Percentiles rank a stretch among this genome's conserved stretches.
Evolutionary conservation across 768 basidiomycete genomes (phyloP).

Genomic region (Mycena pura): DNA sequence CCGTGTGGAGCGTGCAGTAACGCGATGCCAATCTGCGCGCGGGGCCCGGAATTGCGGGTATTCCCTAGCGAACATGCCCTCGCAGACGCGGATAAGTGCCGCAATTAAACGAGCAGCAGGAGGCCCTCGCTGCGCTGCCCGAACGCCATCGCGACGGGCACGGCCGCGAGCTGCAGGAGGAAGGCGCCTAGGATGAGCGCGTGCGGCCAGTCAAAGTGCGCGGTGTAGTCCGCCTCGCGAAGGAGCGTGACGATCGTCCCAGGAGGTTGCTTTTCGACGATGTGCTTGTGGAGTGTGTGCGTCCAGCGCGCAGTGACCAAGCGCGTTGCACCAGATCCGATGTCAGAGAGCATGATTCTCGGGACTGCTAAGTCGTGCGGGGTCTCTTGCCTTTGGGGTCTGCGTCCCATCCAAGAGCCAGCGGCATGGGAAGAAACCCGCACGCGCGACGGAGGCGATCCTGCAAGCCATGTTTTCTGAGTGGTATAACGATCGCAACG

Average conservation of each 20-base stretch:
- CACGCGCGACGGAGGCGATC: background rate
- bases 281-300: background rate
- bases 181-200: background rate
- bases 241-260: background rate
- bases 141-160: background rate
- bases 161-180: background rate
- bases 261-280: background rate
- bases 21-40: background rate
- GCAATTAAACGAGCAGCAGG: background rate
- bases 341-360: background rate
- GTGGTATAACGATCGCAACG: background rate
- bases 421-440: slow-evolving; percentile 1
- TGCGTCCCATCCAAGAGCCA: slow-evolving; percentile 6
- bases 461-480: background rate
- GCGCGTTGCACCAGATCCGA: background rate
- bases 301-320: background rate
- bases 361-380: background rate
- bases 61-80: background rate
- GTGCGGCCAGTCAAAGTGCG: background rate
- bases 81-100: background rate
- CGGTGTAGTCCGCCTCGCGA: background rate
- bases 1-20: background rate
- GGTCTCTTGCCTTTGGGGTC: background rate
- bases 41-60: background rate
- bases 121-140: background rate